A percentile compares a stretch with the other conserved stretches of the same genome.
These are phyloP conservation scores for Amylocarpus encephaloides DNA, from an alignment of 2,329 filamentous ascomycete species.

Conservation along the genomic window DNA sequence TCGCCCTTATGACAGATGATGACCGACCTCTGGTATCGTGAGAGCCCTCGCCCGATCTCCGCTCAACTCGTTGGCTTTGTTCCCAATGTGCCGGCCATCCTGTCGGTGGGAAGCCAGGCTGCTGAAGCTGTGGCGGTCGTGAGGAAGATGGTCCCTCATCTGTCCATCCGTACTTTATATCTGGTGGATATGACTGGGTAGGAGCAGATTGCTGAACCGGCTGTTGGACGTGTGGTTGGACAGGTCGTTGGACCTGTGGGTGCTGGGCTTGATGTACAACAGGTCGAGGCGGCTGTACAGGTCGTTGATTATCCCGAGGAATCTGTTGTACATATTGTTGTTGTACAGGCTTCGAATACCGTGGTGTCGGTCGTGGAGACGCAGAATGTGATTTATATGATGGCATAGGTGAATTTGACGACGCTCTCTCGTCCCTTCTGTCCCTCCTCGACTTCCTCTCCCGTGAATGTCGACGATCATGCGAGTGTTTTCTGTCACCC, in stretches of 20 bases:
- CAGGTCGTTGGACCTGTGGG: background rate
- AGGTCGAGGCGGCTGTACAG: background rate
- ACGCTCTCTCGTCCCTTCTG: background rate
- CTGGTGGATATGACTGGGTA: constrained; percentile 10
- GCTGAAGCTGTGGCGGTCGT: constrained; percentile 8
- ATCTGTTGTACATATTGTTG: background rate
- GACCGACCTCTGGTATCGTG: constrained; percentile 9
- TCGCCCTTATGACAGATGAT: constrained; percentile 9
- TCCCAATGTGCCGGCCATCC: constrained; percentile 24
- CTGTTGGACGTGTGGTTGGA: background rate
- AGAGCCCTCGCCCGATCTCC: background rate
- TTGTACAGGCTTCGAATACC: background rate
- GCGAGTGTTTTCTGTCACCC: background rate
- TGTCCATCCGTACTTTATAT: constrained; percentile 25
- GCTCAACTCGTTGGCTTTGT: constrained; percentile 14
- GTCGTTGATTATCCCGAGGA: background rate
- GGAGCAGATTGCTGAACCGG: background rate
- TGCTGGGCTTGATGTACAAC: background rate
- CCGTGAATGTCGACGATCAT: background rate
- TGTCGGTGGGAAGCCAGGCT: constrained; percentile 18
- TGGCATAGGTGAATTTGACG: constrained; percentile 1
- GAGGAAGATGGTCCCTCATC: constrained; percentile 8
- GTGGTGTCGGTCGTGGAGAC: constrained; percentile 1
- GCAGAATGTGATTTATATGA: constrained; percentile 2
- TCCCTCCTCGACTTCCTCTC: constrained; percentile 4